These are phyloP conservation scores for Metahyphopichia silvanorum DNA, from an alignment of 805 yeast genomes.

Conservation along the genomic window DNA sequence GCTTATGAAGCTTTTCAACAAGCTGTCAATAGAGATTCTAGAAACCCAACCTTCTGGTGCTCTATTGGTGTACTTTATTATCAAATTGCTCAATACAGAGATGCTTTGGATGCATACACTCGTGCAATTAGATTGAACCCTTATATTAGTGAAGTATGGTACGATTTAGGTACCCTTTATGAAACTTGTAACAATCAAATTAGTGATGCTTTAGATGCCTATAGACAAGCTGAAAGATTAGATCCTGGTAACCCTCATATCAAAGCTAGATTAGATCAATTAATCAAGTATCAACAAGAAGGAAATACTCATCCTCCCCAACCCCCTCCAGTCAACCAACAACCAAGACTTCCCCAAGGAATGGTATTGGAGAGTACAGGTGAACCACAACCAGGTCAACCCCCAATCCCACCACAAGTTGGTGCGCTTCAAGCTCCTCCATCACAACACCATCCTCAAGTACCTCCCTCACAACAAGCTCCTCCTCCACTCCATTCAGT, in stretches of 20 bases:
- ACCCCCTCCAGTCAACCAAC: conserved; percentile 65
- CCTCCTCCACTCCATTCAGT: conserved; percentile 5
- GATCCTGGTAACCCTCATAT: conserved; percentile 95
- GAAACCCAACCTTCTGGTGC: conserved; percentile 98
- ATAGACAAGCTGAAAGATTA: conserved; percentile 90
- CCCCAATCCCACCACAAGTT: conserved; percentile 5
- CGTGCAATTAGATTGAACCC: conserved; percentile 95
- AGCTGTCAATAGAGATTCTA: conserved; percentile 93
- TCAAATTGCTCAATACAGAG: conserved; percentile 93
- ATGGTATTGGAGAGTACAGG: conserved; percentile 53
- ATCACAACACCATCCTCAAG: conserved; percentile 8
- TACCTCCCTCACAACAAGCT: conserved; percentile 5
- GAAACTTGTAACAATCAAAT: conserved; percentile 97
- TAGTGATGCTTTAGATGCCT: conserved; percentile 93
- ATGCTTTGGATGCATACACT: conserved; percentile 96
- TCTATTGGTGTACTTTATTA: conserved; percentile 93
- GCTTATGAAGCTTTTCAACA: conserved; percentile 99
- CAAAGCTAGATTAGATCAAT: conserved; percentile 85
- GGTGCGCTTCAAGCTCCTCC: conserved; percentile 13
- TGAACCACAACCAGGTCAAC: conserved; percentile 15
- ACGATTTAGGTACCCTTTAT: conserved; percentile 93
- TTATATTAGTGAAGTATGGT: conserved; percentile 96
- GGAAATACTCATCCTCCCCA: conserved; percentile 63
- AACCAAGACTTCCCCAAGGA: conserved; percentile 59
- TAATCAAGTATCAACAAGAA: conserved; percentile 68